These are phyloP conservation scores for Mortierella sp. DNA, from an alignment of 371 early-diverging fungal genomes.

Conservation along the genomic window DNA sequence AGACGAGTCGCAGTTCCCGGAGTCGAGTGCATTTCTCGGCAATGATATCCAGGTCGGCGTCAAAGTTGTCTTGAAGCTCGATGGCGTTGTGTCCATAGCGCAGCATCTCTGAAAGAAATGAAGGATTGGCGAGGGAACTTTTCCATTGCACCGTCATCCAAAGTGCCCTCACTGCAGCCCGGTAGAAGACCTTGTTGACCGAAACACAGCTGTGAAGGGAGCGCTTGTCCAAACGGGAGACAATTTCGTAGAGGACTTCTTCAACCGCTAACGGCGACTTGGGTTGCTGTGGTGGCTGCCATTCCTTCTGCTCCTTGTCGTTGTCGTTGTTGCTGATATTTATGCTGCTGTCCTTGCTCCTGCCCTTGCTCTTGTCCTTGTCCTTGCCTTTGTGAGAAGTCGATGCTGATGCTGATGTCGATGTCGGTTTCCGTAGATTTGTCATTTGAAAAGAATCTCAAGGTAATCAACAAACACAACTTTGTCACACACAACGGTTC, in stretches of 20 bases:
- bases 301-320: neutral
- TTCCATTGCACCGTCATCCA: slow-evolving; percentile 52
- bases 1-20: slow-evolving; percentile 40
- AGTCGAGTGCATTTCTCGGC: slow-evolving; percentile 43
- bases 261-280: slow-evolving; percentile 47
- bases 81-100: slow-evolving; percentile 46
- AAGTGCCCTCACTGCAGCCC: slow-evolving; percentile 33
- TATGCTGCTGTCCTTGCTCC: neutral
- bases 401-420: neutral
- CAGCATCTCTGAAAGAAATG: slow-evolving; percentile 43
- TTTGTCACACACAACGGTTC: neutral
- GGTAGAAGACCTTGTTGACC: slow-evolving; percentile 49
- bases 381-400: neutral
- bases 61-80: slow-evolving; percentile 50
- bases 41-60: slow-evolving; percentile 41
- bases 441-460: neutral
- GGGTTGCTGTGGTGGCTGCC: slow-evolving; percentile 4
- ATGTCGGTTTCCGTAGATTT: neutral
- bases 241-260: slow-evolving; percentile 47
- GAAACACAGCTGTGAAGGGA: slow-evolving; percentile 39
- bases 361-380: neutral
- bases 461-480: neutral
- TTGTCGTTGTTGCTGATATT: neutral
- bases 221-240: slow-evolving; percentile 35
- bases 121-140: slow-evolving; percentile 18